phyloP scores from a whole-genome alignment of 805 yeast genomes.

The Saccharomyces kudriavzevii region DNA sequence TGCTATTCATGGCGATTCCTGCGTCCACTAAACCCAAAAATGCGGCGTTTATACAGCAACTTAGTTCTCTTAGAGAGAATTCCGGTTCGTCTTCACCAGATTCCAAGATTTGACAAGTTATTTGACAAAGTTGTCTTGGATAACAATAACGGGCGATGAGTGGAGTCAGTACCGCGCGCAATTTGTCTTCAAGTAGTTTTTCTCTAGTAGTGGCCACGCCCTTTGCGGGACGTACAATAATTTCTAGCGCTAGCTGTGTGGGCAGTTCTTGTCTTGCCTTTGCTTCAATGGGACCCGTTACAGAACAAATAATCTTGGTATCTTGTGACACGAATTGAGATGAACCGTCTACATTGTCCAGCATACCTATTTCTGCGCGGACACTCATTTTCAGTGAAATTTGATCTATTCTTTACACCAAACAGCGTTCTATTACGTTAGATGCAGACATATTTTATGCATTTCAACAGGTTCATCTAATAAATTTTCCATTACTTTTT shows the following conservation, averaged over 20 bases:
- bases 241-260: slow-evolving; percentile 65
- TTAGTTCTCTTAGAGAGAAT: slow-evolving; percentile 44
- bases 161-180: slow-evolving; percentile 53
- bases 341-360: slow-evolving; percentile 74
- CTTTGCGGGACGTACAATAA: slow-evolving; percentile 65
- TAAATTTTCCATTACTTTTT: neutral
- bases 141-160: slow-evolving; percentile 53
- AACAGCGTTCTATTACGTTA: neutral
- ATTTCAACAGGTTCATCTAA: neutral
- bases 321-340: slow-evolving; percentile 45
- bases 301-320: slow-evolving; percentile 61
- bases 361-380: slow-evolving; percentile 20
- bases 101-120: slow-evolving; percentile 57
- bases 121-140: slow-evolving; percentile 73
- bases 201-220: slow-evolving; percentile 76
- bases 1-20: slow-evolving; percentile 57
- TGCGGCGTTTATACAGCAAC: slow-evolving; percentile 64
- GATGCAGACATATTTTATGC: neutral
- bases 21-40: slow-evolving; percentile 74
- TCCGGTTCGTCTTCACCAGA: slow-evolving; percentile 28
- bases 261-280: slow-evolving; percentile 79
- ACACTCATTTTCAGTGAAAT: slow-evolving; percentile 3
- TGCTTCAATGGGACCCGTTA: slow-evolving; percentile 87
- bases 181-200: slow-evolving; percentile 60
- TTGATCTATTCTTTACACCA: neutral